These are phyloP conservation scores for Chalciporus sp. DNA, from an alignment of 1,284 basidiomycete species.

Conservation along the genomic window DNA sequence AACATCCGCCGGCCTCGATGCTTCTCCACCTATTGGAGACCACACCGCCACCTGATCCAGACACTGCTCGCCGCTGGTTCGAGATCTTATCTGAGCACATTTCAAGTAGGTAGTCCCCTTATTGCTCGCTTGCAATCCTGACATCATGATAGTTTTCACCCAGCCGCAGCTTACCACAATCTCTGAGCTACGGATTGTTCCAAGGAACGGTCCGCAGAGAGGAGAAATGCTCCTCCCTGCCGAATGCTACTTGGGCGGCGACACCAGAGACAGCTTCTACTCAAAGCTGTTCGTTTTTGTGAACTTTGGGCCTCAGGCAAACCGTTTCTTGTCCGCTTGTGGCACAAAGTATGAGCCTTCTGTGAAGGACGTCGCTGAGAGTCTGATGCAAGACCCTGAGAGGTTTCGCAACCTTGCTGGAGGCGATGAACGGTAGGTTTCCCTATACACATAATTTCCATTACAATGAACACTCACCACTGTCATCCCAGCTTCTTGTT, in stretches of 20 bases:
- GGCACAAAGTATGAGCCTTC: conserved; percentile 75
- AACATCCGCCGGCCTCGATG: conserved; percentile 71
- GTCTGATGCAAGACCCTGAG: conserved; percentile 17
- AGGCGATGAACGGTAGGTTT: conserved; percentile 2
- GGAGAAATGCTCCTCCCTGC: conserved; percentile 52
- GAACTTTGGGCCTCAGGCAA: conserved; percentile 85
- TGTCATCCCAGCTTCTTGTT: conserved; percentile 2
- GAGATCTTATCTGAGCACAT: conserved; percentile 74
- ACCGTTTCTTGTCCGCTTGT: conserved; percentile 80
- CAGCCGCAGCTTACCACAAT: conserved; percentile 34
- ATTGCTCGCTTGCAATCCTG: not conserved
- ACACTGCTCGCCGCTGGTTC: conserved; percentile 71
- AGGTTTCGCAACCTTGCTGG: conserved; percentile 6
- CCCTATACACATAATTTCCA: not conserved
- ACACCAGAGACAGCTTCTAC: conserved; percentile 57
- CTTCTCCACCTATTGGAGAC: conserved; percentile 68
- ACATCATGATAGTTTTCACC: conserved; percentile 22
- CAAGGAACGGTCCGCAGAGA: conserved; percentile 37
- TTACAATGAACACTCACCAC: not conserved
- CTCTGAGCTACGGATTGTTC: conserved; percentile 59
- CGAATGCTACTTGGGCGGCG: conserved; percentile 70
- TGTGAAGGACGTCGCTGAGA: conserved; percentile 47
- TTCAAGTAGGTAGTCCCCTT: conserved; percentile 48
- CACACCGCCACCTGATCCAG: conserved; percentile 60
- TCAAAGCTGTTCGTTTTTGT: conserved; percentile 86